Percentiles rank a stretch among this genome's conserved stretches.
Evolutionary conservation across 805 yeast genomes (phyloP).

Genomic region (Lipomyces starkeyi): DNA sequence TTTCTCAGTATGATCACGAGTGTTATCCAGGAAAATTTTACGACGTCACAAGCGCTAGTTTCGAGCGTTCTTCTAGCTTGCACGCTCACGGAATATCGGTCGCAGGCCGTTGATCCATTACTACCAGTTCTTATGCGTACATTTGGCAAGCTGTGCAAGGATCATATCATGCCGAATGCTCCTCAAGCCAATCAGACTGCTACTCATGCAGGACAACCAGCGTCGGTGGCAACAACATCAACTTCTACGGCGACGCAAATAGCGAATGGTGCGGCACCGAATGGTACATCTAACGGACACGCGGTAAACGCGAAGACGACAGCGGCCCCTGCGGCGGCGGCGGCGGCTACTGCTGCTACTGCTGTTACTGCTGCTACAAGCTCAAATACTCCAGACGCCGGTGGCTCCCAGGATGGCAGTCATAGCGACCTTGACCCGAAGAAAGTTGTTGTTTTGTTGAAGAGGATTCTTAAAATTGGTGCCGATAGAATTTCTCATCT

Average conservation of each 20-base stretch:
- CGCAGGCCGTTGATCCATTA: conserved; percentile 74
- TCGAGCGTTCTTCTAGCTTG: conserved; percentile 75
- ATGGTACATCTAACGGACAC: conserved; percentile 21
- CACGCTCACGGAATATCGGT: conserved; percentile 74
- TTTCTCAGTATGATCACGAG: conserved; percentile 67
- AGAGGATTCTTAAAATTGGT: conserved; percentile 75
- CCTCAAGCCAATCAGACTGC: conserved; percentile 47
- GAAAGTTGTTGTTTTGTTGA: conserved; percentile 76
- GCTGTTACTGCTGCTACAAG: not conserved
- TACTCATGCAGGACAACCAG: conserved; percentile 21
- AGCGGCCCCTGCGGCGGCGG: conserved; percentile 24
- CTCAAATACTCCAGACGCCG: conserved; percentile 13
- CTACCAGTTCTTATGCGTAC: conserved; percentile 83
- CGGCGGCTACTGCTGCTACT: conserved; percentile 20
- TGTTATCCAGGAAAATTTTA: conserved; percentile 79
- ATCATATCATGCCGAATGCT: conserved; percentile 73
- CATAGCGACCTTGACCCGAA: conserved; percentile 71
- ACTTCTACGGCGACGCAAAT: conserved; percentile 15
- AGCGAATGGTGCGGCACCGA: conserved; percentile 13
- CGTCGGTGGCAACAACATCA: conserved; percentile 27
- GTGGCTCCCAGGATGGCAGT: conserved; percentile 20
- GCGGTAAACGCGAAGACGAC: conserved; percentile 25
- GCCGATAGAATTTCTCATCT: conserved; percentile 81
- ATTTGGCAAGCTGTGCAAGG: conserved; percentile 86
- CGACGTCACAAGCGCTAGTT: conserved; percentile 74